Base-by-base conservation (phyloP, 495 filamentous ascomycete species). In the Sphaerosporella brunnea region DNA sequence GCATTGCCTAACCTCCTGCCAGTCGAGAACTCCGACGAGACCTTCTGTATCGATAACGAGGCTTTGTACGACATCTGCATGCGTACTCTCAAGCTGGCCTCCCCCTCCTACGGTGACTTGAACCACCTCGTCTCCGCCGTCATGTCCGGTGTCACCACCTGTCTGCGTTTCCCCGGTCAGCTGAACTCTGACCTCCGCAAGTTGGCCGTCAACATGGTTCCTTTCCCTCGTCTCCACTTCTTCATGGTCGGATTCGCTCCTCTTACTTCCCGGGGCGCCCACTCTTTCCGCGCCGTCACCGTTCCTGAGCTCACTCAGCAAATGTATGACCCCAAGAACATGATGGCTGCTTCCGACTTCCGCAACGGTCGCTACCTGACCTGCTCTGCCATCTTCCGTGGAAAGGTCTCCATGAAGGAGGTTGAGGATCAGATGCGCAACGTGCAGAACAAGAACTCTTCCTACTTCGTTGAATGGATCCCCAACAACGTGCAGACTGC, bases 241-340 rank as follows among this genome's bases (percentile, higher is more conserved):
- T 99, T 99, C 81, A 99, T 99, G 90, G 92, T 99, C 65, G 90
- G 90, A 65, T 99, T 99, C 68, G 88, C 90, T 66, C 90, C 90
- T 64, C 78, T 99, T 56, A 99, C 90, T 65, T 88, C 82, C 75
- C 85, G 90, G 67, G 85, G 87, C 62, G 77, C 87, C 59, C 64
- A 86, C 75, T 80, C 79, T 52, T 99, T 96, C 90, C 92, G 90
- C 64, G 86, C 92, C 53, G 80, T 99, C 66, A 83, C 78, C 63
- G 90, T 99, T 51, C 90, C 92, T 26, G 90, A 99, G 75, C 76
- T 99, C 68, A 99, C 90, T 63, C 90, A 99, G 74, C 90, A 99
- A 69, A 99, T 99, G 86, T 99, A 84, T 74, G 90, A 99, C 73
- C 90, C 90, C 62, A 99, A 99, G 83, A 99, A 99, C 78, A 99